Percentiles rank a stretch among this genome's conserved stretches.
phyloP scores from a whole-genome alignment of 2,329 filamentous ascomycete genomes.

The Sphaerulina populicola region DNA sequence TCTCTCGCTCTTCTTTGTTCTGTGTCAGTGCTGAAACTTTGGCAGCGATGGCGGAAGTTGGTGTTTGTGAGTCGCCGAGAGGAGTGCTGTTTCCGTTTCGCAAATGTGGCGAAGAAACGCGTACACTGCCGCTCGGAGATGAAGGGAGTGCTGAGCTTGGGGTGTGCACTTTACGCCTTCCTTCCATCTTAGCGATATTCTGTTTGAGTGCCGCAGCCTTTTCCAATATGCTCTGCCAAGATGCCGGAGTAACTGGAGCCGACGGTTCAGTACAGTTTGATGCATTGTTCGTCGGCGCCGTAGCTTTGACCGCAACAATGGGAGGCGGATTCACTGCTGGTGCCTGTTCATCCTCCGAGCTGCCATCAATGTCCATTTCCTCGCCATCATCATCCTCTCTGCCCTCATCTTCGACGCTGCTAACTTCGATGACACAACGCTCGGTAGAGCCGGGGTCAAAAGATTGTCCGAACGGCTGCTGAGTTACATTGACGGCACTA shows the following conservation, averaged over 20 bases:
- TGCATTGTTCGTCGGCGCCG: not conserved
- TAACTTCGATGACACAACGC: slow-evolving; percentile 73
- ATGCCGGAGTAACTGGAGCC: slow-evolving; percentile 18
- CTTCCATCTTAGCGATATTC: slow-evolving; percentile 36
- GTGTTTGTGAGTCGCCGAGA: not conserved
- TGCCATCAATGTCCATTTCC: slow-evolving; percentile 25
- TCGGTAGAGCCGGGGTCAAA: slow-evolving; percentile 44
- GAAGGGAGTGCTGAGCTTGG: not conserved
- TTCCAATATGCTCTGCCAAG: slow-evolving; percentile 16
- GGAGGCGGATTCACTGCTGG: not conserved
- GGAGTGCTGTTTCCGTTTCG: not conserved
- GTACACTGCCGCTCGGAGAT: not conserved
- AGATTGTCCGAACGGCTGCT: slow-evolving; percentile 40
- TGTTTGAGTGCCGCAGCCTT: slow-evolving; percentile 24
- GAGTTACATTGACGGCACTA: not conserved
- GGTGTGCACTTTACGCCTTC: slow-evolving; percentile 32
- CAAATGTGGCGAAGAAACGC: too few relatives aligned
- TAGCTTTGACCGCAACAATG: not conserved
- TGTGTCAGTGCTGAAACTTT: slow-evolving; percentile 7
- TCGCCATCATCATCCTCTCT: slow-evolving; percentile 36
- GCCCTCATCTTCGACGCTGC: slow-evolving; percentile 54
- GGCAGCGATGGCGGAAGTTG: not conserved
- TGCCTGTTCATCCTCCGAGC: slow-evolving; percentile 1
- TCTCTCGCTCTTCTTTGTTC: slow-evolving; percentile 10
- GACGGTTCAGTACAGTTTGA: slow-evolving; percentile 2